These are phyloP conservation scores for Elongisporangium senticosum DNA, from an alignment of 352 stramenopile species.

Conservation along the genomic window DNA sequence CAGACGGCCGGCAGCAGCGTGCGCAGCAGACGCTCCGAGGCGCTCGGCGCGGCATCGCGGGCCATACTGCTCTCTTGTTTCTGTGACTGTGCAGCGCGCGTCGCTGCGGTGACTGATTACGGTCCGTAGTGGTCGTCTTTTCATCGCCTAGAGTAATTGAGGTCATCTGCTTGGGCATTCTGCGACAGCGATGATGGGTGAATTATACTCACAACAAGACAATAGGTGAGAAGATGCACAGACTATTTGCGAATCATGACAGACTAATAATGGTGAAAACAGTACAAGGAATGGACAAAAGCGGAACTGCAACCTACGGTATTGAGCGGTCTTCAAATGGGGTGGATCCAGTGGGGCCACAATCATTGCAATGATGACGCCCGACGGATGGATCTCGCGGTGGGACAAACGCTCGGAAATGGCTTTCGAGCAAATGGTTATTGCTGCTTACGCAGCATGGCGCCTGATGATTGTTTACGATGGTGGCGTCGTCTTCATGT, in stretches of 20 bases:
- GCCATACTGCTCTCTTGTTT: not conserved
- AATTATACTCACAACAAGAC: not conserved
- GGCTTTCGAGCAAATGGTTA: no score
- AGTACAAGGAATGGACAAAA: not conserved
- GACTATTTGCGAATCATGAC: not conserved
- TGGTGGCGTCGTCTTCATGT: no score
- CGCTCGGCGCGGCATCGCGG: not conserved
- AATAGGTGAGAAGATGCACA: not conserved
- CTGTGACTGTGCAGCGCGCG: not conserved
- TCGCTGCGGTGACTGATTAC: not conserved
- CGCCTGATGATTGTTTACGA: no score
- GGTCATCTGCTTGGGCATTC: not conserved
- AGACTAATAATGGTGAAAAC: not conserved
- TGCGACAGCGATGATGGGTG: not conserved
- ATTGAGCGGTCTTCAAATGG: not conserved
- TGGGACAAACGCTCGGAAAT: no score
- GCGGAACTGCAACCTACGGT: not conserved
- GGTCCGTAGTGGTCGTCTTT: no score
- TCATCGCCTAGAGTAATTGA: not conserved
- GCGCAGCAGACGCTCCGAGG: not conserved
- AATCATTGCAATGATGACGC: not conserved
- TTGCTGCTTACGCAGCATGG: no score
- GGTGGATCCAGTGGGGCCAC: not conserved
- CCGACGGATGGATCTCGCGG: no score
- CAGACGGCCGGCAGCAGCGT: not conserved